Evolutionary conservation across 495 filamentous ascomycete species (phyloP).

Genomic region (Trypethelium eluteriae): DNA sequence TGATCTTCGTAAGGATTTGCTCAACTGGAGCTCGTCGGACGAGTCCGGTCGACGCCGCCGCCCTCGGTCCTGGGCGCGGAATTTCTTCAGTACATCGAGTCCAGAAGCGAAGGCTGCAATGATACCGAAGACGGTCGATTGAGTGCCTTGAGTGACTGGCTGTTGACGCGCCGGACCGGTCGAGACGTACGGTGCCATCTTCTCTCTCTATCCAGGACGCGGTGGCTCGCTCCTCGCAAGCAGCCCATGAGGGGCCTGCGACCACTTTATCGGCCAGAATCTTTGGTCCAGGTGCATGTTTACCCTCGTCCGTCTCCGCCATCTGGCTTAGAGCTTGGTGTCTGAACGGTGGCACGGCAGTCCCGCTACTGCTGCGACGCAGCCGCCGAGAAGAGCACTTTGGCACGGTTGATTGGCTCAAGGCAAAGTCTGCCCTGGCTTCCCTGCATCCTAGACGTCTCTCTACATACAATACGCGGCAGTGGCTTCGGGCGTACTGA

Average conservation of each 20-base stretch:
- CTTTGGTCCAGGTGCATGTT: neutral
- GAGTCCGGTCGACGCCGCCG: conserved; percentile 17
- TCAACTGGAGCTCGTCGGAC: conserved; percentile 27
- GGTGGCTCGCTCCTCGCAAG: neutral
- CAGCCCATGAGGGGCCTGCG: neutral
- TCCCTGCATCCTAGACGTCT: neutral
- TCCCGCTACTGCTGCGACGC: conserved; percentile 1
- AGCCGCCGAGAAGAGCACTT: neutral
- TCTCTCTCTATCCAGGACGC: neutral
- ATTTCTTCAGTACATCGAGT: conserved; percentile 27
- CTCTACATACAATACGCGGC: too few species aligned
- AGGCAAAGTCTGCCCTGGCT: neutral
- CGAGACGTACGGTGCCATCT: neutral
- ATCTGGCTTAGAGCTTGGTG: neutral
- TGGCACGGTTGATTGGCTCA: neutral
- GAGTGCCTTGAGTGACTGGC: conserved; percentile 3
- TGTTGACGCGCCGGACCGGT: neutral
- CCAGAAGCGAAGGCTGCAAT: conserved; percentile 22
- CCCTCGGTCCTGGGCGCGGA: conserved; percentile 14
- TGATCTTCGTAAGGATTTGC: conserved; percentile 28
- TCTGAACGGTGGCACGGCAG: neutral
- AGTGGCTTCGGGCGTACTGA: too few species aligned
- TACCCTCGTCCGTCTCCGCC: neutral
- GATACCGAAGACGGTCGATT: conserved; percentile 15
- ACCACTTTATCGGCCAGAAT: conserved; percentile 10